A percentile compares a stretch with the other conserved stretches of the same genome.
Evolutionary conservation across 23 red algal genomes (phyloP).

Genomic region (Gracilaria domingensis): DNA sequence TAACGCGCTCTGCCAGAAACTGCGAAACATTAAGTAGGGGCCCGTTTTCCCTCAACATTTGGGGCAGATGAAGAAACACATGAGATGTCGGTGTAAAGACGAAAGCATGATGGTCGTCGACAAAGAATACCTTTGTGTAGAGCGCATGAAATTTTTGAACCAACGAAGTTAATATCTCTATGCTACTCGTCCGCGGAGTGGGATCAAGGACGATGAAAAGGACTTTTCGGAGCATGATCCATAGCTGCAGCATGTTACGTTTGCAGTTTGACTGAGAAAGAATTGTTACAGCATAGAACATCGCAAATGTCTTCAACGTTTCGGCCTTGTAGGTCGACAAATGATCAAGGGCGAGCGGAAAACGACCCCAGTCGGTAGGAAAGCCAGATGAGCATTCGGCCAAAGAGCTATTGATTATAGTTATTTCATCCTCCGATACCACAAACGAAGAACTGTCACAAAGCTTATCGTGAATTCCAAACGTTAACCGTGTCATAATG

Average conservation of each 20-base stretch:
- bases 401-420: neutral
- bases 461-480: conserved; percentile 30
- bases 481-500: neutral
- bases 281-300: conserved; percentile 1
- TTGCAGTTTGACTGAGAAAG: neutral
- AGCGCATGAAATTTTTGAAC: too few species aligned
- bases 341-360: neutral
- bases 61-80: conserved; percentile 20
- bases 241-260: neutral
- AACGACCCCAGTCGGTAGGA: conserved; percentile 7
- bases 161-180: too few species aligned
- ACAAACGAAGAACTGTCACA: neutral
- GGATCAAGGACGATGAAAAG: conserved; percentile 10
- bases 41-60: conserved; percentile 5
- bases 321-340: neutral
- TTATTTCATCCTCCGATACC: neutral
- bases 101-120: conserved; percentile 7
- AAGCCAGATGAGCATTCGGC: neutral
- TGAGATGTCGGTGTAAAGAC: conserved; percentile 9
- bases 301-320: conserved; percentile 12
- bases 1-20: too few species aligned
- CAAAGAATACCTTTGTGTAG: neutral
- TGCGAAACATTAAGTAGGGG: neutral
- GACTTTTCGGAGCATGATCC: neutral
- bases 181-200: too few species aligned